Evolutionary conservation across 164 flowering plant species (phyloP).

Genomic region (Vitis amurensis): DNA sequence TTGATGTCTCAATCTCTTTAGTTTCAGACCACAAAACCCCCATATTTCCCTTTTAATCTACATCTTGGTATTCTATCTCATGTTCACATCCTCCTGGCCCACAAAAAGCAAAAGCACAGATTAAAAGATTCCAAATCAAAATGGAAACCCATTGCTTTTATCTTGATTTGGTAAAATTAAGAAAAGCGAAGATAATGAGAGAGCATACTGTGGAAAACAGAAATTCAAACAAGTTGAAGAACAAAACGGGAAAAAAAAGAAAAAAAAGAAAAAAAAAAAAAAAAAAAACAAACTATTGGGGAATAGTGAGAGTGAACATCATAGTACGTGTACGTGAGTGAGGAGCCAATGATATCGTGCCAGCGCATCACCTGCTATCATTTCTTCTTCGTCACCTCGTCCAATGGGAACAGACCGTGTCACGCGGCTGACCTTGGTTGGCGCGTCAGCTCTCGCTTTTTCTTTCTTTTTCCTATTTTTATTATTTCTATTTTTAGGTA

Average conservation of each 20-base stretch:
- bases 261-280: too few relatives aligned
- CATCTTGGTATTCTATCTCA: not conserved
- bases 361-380: not conserved
- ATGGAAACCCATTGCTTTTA: not conserved
- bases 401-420: slow-evolving; percentile 5
- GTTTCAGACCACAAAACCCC: slow-evolving; percentile 9
- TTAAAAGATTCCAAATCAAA: not conserved
- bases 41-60: slow-evolving; percentile 5
- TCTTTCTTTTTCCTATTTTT: not conserved
- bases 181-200: slow-evolving; percentile 7
- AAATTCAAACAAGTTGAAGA: too few relatives aligned
- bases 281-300: not conserved
- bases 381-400: not conserved
- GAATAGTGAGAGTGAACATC: slow-evolving; percentile 6
- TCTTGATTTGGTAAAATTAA: slow-evolving; percentile 25
- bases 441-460: slow-evolving; percentile 7
- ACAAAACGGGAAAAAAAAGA: not conserved
- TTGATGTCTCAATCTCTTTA: slow-evolving; percentile 10
- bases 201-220: not conserved
- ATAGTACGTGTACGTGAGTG: slow-evolving; percentile 26
- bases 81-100: slow-evolving; percentile 3
- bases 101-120: not conserved
- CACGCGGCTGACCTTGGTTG: slow-evolving; percentile 18
- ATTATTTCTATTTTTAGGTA: not conserved
- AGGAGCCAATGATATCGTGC: not conserved